Evolutionary conservation across 495 filamentous ascomycete genomes (phyloP), one percentile per base, ranked within the genome.

Genomic region (Schizothecium vesticola): DNA sequence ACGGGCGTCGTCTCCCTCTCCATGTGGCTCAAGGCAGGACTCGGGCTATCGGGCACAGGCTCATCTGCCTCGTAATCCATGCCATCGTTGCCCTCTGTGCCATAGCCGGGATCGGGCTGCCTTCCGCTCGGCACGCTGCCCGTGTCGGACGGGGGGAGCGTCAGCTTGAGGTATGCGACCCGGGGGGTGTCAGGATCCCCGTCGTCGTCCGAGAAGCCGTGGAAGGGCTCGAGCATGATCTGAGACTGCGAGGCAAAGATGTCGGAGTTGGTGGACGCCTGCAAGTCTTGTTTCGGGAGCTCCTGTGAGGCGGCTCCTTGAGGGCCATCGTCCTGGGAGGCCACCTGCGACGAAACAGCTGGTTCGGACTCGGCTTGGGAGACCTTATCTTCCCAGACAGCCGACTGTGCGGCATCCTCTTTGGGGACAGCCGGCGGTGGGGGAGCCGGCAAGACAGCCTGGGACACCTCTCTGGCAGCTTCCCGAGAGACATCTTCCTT

Each of bases 91-190:
- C 67, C 74, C 26, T 77, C 75, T 16, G 73, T 68, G 64, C 71
- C 70, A 59, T 78, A 75, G 25, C 72, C 71, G 4, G 74, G 75
- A 43, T 80, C 78, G 1, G 75, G 74, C 61, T 83, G 81, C 58
- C 79, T 76, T 25, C 77, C 81, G 67, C 80, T 78, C 29, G 59
- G 72, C 26, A 75, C 60, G 65, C 81, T 82, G 56, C 72, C 72
- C 9, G 64, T 59, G 7, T 81, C 78, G 4, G 78, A 80, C 12
- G 69, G 66, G 1, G 65, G 69, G 0, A 75, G 56, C 6, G 68
- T 64, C 11, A 71, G 51, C 3, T 64, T 63, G 1, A 70, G 71
- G 56, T 73, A 73, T 4, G 57, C 64, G 16, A 73, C 70, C 3
- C 24, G 64, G 2, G 60, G 31, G 31, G 26, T 56, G 13, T 59